These are phyloP conservation scores for Anastatica hierochuntica DNA, from an alignment of 345 rosid genomes.

Conservation along the genomic window DNA sequence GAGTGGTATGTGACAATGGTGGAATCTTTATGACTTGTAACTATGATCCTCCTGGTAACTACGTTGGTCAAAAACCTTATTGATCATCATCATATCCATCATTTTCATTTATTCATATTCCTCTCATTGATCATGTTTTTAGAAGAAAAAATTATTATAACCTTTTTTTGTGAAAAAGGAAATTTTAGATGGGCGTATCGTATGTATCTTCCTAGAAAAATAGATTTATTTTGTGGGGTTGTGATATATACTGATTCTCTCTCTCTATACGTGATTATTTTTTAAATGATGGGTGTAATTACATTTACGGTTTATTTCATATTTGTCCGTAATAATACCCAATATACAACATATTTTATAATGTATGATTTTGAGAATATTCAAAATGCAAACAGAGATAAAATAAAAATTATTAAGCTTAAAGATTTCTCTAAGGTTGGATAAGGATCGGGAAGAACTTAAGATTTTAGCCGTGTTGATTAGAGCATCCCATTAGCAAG, in stretches of 20 bases:
- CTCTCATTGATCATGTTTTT: slow-evolving; percentile 7
- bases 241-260: neutral
- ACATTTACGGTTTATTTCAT: slow-evolving; percentile 2
- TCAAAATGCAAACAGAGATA: too few species aligned
- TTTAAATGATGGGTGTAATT: neutral
- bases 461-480: too few species aligned
- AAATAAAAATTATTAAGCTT: too few species aligned
- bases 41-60: slow-evolving; percentile 80
- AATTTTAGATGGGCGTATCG: neutral
- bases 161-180: neutral
- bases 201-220: slow-evolving; percentile 6
- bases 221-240: slow-evolving; percentile 5
- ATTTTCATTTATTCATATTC: neutral
- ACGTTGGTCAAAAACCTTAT: slow-evolving; percentile 67
- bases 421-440: too few species aligned
- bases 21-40: slow-evolving; percentile 91
- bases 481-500: too few species aligned
- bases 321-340: slow-evolving; percentile 8
- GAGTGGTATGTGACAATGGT: slow-evolving; percentile 59
- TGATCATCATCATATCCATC: slow-evolving; percentile 11
- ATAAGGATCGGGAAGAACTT: too few species aligned
- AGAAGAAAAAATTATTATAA: neutral
- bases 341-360: neutral
- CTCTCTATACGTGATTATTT: neutral
- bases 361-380: too few species aligned